Conservation (phyloP, 495 filamentous ascomycete species). For the Pyrenula massariospora region DNA sequence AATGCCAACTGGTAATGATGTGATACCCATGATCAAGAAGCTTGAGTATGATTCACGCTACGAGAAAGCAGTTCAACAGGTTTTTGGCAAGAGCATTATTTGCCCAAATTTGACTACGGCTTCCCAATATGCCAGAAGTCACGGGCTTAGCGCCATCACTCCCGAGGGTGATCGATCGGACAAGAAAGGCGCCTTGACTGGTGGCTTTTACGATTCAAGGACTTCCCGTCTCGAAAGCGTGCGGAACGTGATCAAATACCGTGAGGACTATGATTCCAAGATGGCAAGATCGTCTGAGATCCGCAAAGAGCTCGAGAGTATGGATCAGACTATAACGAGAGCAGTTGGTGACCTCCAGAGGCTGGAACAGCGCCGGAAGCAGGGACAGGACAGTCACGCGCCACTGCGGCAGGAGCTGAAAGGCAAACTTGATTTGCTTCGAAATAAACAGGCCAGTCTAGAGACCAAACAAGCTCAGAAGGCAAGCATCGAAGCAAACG, state of each 20-base stretch:
- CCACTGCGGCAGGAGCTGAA: conserved; percentile 65
- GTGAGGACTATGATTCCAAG: conserved; percentile 61
- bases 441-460: conserved; percentile 62
- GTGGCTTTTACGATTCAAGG: conserved; percentile 79
- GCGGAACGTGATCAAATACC: conserved; percentile 59
- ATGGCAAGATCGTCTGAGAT: conserved; percentile 45
- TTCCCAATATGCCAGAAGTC: conserved; percentile 77
- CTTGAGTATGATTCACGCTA: conserved; percentile 66
- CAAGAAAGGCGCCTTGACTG: conserved; percentile 87
- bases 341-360: conserved; percentile 74
- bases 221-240: conserved; percentile 77
- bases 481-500: conserved; percentile 62
- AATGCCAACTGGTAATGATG: conserved; percentile 77
- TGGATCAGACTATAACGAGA: conserved; percentile 77
- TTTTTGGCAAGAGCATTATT: conserved; percentile 92
- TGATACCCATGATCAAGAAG: conserved; percentile 75
- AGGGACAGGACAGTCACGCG: conserved; percentile 72
- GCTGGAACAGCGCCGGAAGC: conserved; percentile 63
- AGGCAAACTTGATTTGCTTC: conserved; percentile 55
- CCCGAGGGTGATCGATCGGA: conserved; percentile 88
- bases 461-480: conserved; percentile 57
- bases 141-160: conserved; percentile 85
- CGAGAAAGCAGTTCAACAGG: conserved; percentile 78
- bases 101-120: conserved; percentile 81
- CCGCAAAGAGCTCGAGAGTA: conserved; percentile 52